Evolutionary conservation across 768 basidiomycete species (phyloP).

Genomic region (Hortiboletus campestris): DNA sequence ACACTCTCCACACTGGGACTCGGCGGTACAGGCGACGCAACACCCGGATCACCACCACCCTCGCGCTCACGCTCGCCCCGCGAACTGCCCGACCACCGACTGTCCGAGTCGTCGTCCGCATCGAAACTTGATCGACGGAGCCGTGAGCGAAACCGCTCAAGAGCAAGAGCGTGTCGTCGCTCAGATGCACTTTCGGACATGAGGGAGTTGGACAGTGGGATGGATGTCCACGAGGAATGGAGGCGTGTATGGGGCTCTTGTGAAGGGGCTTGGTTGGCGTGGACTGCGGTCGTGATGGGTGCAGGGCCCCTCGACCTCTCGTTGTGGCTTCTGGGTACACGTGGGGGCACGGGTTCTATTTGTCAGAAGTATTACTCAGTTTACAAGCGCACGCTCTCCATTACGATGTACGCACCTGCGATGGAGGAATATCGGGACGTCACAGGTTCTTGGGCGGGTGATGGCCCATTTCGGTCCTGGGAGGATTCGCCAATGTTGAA

Average conservation of each 20-base stretch:
- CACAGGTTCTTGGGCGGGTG: slow-evolving; percentile 6
- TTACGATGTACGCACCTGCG: slow-evolving; percentile 8
- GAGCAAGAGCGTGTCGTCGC: slow-evolving; percentile 37
- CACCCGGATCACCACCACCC: slow-evolving; percentile 6
- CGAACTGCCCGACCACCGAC: slow-evolving; percentile 21
- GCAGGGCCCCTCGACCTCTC: slow-evolving; percentile 17
- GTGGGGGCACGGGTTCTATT: slow-evolving; percentile 18
- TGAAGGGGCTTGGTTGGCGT: slow-evolving; percentile 3
- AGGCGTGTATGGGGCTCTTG: slow-evolving; percentile 18
- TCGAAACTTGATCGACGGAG: slow-evolving; percentile 21
- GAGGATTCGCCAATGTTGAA: slow-evolving; percentile 25
- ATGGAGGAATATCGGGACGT: slow-evolving; percentile 10
- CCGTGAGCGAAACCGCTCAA: slow-evolving; percentile 33
- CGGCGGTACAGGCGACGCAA: slow-evolving; percentile 11
- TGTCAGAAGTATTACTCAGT: slow-evolving; percentile 3
- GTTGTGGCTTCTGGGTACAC: slow-evolving; percentile 7
- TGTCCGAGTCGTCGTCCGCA: slow-evolving; percentile 24
- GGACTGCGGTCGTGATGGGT: slow-evolving; percentile 7
- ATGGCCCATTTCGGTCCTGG: slow-evolving; percentile 18
- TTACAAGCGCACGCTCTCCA: neutral
- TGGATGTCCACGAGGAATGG: slow-evolving; percentile 30
- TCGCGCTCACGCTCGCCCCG: slow-evolving; percentile 17
- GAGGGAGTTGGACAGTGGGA: slow-evolving; percentile 39
- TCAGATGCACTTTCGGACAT: slow-evolving; percentile 46
- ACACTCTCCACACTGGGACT: slow-evolving; percentile 16